phyloP scores from a whole-genome alignment of 1,284 basidiomycete genomes.

The Puccinia hordei region DNA sequence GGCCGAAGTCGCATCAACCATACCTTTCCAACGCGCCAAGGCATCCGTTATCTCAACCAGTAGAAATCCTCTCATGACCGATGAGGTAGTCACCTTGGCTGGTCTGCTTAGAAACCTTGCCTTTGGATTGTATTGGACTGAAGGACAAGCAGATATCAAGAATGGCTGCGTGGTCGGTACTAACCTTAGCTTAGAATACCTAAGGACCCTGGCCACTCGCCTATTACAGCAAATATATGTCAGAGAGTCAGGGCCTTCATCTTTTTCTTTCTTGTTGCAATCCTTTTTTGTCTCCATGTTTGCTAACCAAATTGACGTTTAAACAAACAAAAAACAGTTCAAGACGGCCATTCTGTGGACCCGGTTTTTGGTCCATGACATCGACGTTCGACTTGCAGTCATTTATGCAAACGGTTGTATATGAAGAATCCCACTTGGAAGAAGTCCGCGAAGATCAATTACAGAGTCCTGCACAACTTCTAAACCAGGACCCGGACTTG shows the following conservation, averaged over 20 bases:
- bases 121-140: conserved; percentile 77
- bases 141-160: conserved; percentile 60
- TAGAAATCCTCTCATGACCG: conserved; percentile 75
- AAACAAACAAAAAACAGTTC: conserved; percentile 65
- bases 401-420: conserved; percentile 88
- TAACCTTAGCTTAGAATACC: conserved; percentile 62
- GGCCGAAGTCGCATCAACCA: conserved; percentile 47
- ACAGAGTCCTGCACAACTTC: conserved; percentile 18
- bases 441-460: conserved; percentile 55
- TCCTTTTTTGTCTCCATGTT: background rate
- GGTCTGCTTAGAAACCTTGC: conserved; percentile 74
- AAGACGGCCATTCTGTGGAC: conserved; percentile 73
- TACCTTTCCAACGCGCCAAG: conserved; percentile 47
- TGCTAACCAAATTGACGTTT: conserved; percentile 22
- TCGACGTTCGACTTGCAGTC: conserved; percentile 71
- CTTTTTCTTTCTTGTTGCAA: background rate
- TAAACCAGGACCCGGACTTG: conserved; percentile 10
- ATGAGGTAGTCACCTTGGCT: conserved; percentile 75
- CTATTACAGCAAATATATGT: conserved; percentile 78
- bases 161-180: conserved; percentile 63
- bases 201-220: conserved; percentile 71
- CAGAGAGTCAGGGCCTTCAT: conserved; percentile 69
- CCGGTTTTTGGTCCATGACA: conserved; percentile 83
- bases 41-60: conserved; percentile 54
- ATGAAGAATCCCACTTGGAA: conserved; percentile 59